Base-by-base conservation (phyloP, 805 yeast genomes). In the Phaffomyces thermotolerans region DNA sequence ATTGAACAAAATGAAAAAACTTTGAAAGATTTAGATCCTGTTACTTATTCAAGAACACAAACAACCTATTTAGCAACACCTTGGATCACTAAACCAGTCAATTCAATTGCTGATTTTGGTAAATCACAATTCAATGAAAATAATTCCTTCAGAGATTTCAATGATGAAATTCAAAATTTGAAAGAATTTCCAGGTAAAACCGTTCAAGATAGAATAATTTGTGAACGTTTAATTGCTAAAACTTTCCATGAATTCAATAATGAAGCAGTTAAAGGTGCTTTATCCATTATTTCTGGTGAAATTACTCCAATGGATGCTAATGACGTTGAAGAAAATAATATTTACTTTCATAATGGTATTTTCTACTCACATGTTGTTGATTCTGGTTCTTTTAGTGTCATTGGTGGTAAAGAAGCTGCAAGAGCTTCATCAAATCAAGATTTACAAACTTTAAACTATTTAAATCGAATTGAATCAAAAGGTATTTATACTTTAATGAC, bases 381-480 rank as follows among this genome's bases (percentile, higher is more conserved):
- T 45, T 64, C 78, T 17, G 90, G 88, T 17, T 69, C 73, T 29
- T 87, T 82, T 57, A 74, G 69, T 30, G 65, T 66, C 2, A 68
- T 76, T 39, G 96, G 96, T 46, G 95, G 95, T 22, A 77, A 82
- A 53, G 89, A 78, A 50, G 96, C 96, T 47, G 89, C 96, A 4
- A 75, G 93, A 54, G 84, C 81, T 46, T 78, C 93, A 23, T 76
- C 81, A 10, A 73, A 76, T 41, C 90, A 85, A 66, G 99, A 93
- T 64, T 67, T 91, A 43, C 74, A 74, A 31, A 82, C 90, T 23
- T 75, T 88, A 37, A 79, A 75, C 55, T 72, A 75, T 47, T 68
- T 91, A 59, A 84, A 84, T 67, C 70, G 78, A 52, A 64, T 83
- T 36, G 87, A 84, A 54, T 58, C 78, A 30, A 66, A 66, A 10